Base-by-base conservation (phyloP, 768 basidiomycete genomes). In the Glaciozyma martinii region DNA sequence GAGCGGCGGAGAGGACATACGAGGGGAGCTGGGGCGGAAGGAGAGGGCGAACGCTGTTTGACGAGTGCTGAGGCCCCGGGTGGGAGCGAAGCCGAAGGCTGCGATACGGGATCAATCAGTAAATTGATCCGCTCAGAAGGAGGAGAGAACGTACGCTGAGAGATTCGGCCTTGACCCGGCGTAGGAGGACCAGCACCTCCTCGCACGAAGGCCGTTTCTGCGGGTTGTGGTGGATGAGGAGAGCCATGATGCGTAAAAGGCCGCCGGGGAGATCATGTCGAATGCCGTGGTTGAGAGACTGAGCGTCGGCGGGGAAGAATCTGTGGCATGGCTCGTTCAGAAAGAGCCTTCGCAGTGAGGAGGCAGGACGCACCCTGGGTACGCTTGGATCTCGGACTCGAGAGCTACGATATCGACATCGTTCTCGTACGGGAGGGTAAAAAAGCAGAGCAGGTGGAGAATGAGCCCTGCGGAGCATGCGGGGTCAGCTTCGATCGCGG, bases 401-500 rank as follows among this genome's bases (percentile, higher is more conserved):
- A 79, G 72, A 21, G 60, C 70, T 18, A 67, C 72, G 50, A 70
- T 76, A 37, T 76, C 74, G 16, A 76, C 73, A 0, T 66, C 74
- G 6, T 77, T 70, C n/a, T 63, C 59, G 63, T 77, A 79, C 12
- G 78, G 78, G 19, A 79, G 66, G 3, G 71, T 68, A 56, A 79
- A 76, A 74, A 77, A 79, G n/a, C 76, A 70, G 37, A 79, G 72
- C 56, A 78, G 76, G 66, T 79, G 76, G 5, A 79, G 71, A 15
- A 79, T 76, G 61, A 79, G 71, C 0, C 78, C 77, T 77, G 42
- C 5, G 25, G 30, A 8, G 27, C 7, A 5, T 4, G 43, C 32
- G 29, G 27, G 19, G 5, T 32, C 16, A 16, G 23, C n/a, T 30
- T 2, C 1, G 7, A 21, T 19, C 25, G 1, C 23, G 16, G 32